Conservation (phyloP, 441 rosid genomes). For the Aleurites moluccanus region DNA sequence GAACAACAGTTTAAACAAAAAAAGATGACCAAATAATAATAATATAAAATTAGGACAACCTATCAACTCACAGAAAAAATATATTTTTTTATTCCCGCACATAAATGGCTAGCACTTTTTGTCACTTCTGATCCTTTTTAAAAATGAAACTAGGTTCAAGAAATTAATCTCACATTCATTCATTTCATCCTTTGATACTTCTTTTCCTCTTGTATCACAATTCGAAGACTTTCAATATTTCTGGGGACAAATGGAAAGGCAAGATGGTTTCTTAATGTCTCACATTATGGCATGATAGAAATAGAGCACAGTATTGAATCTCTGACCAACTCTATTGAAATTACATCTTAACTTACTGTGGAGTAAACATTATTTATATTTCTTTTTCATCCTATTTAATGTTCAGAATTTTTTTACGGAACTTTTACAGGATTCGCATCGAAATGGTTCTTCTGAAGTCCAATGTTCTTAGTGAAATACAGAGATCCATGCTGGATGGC, state of each 20-base stretch:
- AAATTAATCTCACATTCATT: neutral
- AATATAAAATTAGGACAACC: neutral
- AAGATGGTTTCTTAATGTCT: neutral
- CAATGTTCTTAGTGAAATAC: constrained; percentile 78
- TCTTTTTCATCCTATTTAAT: constrained; percentile 7
- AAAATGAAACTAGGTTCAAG: neutral
- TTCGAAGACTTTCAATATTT: neutral
- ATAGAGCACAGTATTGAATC: neutral
- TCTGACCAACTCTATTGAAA: neutral
- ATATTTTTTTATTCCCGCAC: no score
- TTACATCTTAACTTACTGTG: constrained; percentile 1
- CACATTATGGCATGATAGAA: neutral
- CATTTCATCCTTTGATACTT: neutral
- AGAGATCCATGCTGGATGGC: constrained; percentile 87
- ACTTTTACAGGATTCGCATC: constrained; percentile 60
- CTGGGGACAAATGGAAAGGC: neutral
- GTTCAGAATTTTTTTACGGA: constrained; percentile 18
- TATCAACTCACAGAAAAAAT: no score
- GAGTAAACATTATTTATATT: neutral
- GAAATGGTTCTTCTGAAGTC: constrained; percentile 84
- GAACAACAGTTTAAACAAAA: no score
- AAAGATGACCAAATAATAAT: no score
- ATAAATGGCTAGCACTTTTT: neutral
- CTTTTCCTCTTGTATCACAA: neutral
- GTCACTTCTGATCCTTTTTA: neutral